Evolutionary conservation across 2,329 filamentous ascomycete species (phyloP).

Genomic region (Aspergillus neotritici): DNA sequence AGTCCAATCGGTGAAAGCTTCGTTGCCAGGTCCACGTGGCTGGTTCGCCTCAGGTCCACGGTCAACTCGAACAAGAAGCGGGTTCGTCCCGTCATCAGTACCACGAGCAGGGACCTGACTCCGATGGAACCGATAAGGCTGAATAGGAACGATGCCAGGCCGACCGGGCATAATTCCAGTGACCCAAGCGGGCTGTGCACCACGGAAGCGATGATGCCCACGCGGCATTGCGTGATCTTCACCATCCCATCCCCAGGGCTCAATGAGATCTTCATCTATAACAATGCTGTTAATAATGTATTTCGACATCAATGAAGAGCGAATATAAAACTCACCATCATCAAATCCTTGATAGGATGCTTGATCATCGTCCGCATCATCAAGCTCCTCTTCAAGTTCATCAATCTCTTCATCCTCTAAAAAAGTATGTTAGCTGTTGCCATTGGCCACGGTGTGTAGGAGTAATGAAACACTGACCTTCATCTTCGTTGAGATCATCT

Average conservation of each 20-base stretch:
- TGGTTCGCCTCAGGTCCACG: slow-evolving; percentile 32
- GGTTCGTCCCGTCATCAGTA: slow-evolving; percentile 78
- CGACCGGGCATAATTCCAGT: slow-evolving; percentile 53
- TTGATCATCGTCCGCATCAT: slow-evolving; percentile 42
- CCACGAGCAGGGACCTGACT: slow-evolving; percentile 47
- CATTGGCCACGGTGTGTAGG: not conserved
- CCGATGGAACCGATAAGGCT: slow-evolving; percentile 42
- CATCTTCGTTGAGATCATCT: slow-evolving; percentile 55
- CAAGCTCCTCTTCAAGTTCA: slow-evolving; percentile 42
- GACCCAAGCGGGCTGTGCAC: slow-evolving; percentile 58
- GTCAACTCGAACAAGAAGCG: slow-evolving; percentile 65
- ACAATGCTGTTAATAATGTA: slow-evolving; percentile 26
- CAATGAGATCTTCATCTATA: slow-evolving; percentile 34
- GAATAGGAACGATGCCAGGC: slow-evolving; percentile 35
- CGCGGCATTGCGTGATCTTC: slow-evolving; percentile 47
- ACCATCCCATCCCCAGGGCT: slow-evolving; percentile 48
- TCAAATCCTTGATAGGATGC: slow-evolving; percentile 38
- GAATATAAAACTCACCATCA: slow-evolving; percentile 16
- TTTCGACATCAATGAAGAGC: not conserved
- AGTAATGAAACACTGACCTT: slow-evolving; percentile 39
- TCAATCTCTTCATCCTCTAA: slow-evolving; percentile 54
- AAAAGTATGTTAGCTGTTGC: slow-evolving; percentile 30
- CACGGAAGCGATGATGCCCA: slow-evolving; percentile 51
- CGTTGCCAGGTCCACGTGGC: slow-evolving; percentile 30
- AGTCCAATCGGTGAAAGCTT: slow-evolving; percentile 49